These are phyloP conservation scores for Solanum commersonii DNA, from an alignment of 257 asterid genomes.

Conservation along the genomic window DNA sequence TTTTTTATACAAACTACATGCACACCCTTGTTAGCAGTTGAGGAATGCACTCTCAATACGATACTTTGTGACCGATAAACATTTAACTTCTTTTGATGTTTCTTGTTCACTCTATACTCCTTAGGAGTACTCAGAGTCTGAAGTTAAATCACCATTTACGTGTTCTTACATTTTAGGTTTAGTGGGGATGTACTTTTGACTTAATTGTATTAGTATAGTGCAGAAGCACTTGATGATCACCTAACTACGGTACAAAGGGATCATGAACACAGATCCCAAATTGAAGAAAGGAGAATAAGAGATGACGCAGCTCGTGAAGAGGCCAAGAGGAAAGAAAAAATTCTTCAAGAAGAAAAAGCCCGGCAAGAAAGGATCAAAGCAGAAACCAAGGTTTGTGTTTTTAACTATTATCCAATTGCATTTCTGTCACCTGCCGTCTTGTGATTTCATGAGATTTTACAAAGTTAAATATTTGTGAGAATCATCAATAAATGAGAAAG, in stretches of 20 bases:
- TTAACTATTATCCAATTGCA: not conserved
- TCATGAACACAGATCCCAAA: slow-evolving; percentile 75
- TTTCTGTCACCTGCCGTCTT: not conserved
- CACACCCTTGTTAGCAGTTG: not conserved
- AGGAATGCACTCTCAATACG: not conserved
- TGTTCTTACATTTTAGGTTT: not conserved
- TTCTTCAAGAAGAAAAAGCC: slow-evolving; percentile 52
- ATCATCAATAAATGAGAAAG: not conserved
- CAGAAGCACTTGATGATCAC: slow-evolving; percentile 90
- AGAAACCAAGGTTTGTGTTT: slow-evolving; percentile 49
- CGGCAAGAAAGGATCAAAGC: slow-evolving; percentile 57
- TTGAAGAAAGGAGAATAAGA: slow-evolving; percentile 78
- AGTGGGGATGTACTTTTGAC: slow-evolving; percentile 6
- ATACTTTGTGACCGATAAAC: not conserved
- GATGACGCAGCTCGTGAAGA: slow-evolving; percentile 89
- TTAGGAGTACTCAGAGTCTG: not conserved
- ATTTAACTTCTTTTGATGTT: not conserved
- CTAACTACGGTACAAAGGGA: slow-evolving; percentile 82
- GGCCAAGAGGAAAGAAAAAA: slow-evolving; percentile 69
- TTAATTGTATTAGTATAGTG: slow-evolving; percentile 33
- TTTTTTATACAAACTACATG: not conserved
- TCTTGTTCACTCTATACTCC: not conserved
- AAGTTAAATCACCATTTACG: not conserved
- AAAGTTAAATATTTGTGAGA: not conserved
- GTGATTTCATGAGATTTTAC: not conserved